Percentiles rank a stretch among this genome's conserved stretches.
phyloP scores from a whole-genome alignment of 306 rosid species.

The Vigna radiata region DNA sequence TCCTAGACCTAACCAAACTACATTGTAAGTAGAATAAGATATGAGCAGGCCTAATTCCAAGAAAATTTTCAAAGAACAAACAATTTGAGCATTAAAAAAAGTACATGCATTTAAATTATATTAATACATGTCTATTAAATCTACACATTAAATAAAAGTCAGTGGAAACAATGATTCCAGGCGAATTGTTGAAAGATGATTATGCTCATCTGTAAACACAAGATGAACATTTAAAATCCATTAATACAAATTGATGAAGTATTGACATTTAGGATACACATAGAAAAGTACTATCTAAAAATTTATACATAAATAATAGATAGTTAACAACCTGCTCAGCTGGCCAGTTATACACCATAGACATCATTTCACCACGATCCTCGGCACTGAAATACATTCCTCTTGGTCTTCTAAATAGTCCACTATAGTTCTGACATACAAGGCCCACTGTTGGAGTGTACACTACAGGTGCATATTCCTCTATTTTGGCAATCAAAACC shows the following conservation, averaged over 20 bases:
- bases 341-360: constrained; percentile 99
- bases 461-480: constrained; percentile 94
- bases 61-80: background rate
- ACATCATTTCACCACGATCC: constrained; percentile 99
- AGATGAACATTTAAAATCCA: constrained; percentile 1
- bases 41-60: background rate
- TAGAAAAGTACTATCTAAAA: background rate
- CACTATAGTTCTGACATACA: constrained; percentile 96
- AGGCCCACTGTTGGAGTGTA: constrained; percentile 99
- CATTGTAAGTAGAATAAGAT: too few relatives aligned
- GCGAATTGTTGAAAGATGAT: background rate
- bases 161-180: background rate
- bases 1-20: background rate
- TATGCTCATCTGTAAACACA: background rate
- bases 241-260: background rate
- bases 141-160: background rate
- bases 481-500: constrained; percentile 95
- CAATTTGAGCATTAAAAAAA: constrained; percentile 13
- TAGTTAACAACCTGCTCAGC: constrained; percentile 82
- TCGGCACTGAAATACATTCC: constrained; percentile 98
- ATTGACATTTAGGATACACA: constrained; percentile 5
- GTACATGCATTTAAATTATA: constrained; percentile 6
- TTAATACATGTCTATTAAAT: background rate
- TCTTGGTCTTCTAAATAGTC: constrained; percentile 96
- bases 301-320: constrained; percentile 10